Evolutionary conservation across 768 basidiomycete genomes (phyloP), one percentile per base, ranked within the genome.

Genomic region (Lenzites betulinus): DNA sequence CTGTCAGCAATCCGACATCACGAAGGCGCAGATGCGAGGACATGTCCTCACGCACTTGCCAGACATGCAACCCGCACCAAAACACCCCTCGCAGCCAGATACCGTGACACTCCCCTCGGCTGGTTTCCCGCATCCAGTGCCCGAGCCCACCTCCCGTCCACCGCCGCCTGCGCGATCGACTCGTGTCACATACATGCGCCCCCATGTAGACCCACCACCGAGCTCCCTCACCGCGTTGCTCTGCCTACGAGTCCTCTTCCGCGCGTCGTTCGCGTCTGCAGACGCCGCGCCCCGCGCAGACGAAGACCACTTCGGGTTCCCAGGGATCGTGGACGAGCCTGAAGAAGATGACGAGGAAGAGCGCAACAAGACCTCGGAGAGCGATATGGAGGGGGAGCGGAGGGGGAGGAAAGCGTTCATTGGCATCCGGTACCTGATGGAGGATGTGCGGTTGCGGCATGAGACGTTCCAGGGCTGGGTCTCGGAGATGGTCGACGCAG

Each of bases 271-370:
- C 67, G 87, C 88, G 20, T 83, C 88, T 7, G 77, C 79, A 8
- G 90, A 91, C 64, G 71, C 77, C 2, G 82, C 82, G 5, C 90
- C 90, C 33, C 81, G 90, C 26, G 86, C 80, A 2, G 89, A 92
- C 68, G 88, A 83, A 22, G 92, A 95, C 59, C 90, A 92, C 64
- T 96, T 95, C 72, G 94, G 94, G 0, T 92, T 96, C 72, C 95
- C 95, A 6, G 93, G 89, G 0, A 54, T 92, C 22, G 77, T 92
- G 38, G 89, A 92, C 62, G 62, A 63, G 18, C 30, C 53, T 9
- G 91, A 90, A 22, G 80, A 82, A n/a, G 89, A 85, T n/a, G 91
- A 88, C 18, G 80, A 81, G 55, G 83, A 84, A 51, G 66, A 70
- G 30, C 64, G 67, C 25, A 61, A 56, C 50, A 67, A 54, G 16